phyloP scores from a whole-genome alignment of 2,329 filamentous ascomycete genomes.

The Aspergillus floridensis region DNA sequence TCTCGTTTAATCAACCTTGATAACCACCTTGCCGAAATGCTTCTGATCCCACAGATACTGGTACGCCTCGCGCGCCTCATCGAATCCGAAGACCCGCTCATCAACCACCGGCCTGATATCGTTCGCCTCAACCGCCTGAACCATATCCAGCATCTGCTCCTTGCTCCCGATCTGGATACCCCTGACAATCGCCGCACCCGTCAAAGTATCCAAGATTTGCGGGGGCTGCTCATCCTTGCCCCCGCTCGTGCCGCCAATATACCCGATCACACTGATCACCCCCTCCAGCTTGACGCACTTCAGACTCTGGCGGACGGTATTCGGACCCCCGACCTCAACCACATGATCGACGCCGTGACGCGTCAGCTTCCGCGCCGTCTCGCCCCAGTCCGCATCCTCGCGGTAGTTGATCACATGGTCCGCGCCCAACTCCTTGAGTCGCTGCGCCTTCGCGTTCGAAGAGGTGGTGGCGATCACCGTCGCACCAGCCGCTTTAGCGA shows the following conservation, averaged over 20 bases:
- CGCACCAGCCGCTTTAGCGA: conserved; percentile 46
- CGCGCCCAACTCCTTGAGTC: conserved; percentile 52
- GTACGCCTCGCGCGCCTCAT: not conserved
- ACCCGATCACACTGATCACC: not conserved
- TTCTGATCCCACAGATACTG: not conserved
- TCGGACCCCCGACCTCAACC: not conserved
- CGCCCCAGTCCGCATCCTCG: conserved; percentile 53
- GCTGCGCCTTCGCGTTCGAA: conserved; percentile 50
- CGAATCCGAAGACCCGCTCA: not conserved
- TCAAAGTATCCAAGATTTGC: not conserved
- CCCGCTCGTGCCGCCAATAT: not conserved
- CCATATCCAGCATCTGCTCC: conserved; percentile 5
- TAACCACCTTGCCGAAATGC: conserved; percentile 5
- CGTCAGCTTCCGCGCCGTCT: conserved; percentile 64
- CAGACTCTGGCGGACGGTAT: not conserved
- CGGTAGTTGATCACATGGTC: conserved; percentile 58
- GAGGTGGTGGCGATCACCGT: conserved; percentile 56
- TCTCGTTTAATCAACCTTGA: not conserved
- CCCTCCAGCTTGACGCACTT: not conserved
- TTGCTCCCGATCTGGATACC: conserved; percentile 1
- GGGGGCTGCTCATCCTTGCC: not conserved
- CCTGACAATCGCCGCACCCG: not conserved
- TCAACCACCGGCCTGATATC: not conserved
- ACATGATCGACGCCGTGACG: not conserved
- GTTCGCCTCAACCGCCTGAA: not conserved